phyloP scores from a whole-genome alignment of 2,329 filamentous ascomycete species.

The Neoscytalidium dimidiatum region DNA sequence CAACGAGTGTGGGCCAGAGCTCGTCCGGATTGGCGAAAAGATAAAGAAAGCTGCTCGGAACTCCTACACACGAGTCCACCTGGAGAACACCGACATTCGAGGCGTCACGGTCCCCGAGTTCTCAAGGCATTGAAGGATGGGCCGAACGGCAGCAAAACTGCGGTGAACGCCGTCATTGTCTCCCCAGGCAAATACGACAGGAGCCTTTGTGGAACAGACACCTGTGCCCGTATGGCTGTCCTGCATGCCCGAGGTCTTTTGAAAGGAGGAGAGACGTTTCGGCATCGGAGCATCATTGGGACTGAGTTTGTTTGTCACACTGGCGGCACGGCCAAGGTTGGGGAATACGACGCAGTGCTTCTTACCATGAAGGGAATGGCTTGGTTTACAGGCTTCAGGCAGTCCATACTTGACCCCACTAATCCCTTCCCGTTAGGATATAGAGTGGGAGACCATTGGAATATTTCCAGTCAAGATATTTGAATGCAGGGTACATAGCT shows the following conservation, averaged over 20 bases:
- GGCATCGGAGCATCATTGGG: constrained; percentile 45
- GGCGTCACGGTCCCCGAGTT: constrained; percentile 46
- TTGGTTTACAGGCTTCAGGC: constrained; percentile 50
- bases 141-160: constrained; percentile 28
- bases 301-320: constrained; percentile 47
- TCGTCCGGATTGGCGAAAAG: constrained; percentile 47
- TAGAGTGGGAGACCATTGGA: constrained; percentile 37
- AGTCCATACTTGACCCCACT: constrained; percentile 45
- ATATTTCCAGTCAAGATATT: not conserved
- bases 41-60: constrained; percentile 44
- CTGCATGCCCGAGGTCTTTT: constrained; percentile 46
- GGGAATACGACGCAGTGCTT: constrained; percentile 42
- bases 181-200: constrained; percentile 49
- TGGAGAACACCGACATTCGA: constrained; percentile 44
- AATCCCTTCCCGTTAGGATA: constrained; percentile 50
- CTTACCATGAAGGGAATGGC: constrained; percentile 46
- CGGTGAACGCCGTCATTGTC: constrained; percentile 47
- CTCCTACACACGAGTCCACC: constrained; percentile 43
- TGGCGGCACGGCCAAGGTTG: constrained; percentile 40
- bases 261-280: constrained; percentile 39
- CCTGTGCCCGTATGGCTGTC: constrained; percentile 46
- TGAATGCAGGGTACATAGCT: not conserved
- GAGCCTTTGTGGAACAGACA: constrained; percentile 51
- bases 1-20: constrained; percentile 33
- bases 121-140: constrained; percentile 33